Evolutionary conservation across 495 filamentous ascomycete genomes (phyloP), one percentile per base, ranked within the genome.

Genomic region (Hyaloscypha variabilis): DNA sequence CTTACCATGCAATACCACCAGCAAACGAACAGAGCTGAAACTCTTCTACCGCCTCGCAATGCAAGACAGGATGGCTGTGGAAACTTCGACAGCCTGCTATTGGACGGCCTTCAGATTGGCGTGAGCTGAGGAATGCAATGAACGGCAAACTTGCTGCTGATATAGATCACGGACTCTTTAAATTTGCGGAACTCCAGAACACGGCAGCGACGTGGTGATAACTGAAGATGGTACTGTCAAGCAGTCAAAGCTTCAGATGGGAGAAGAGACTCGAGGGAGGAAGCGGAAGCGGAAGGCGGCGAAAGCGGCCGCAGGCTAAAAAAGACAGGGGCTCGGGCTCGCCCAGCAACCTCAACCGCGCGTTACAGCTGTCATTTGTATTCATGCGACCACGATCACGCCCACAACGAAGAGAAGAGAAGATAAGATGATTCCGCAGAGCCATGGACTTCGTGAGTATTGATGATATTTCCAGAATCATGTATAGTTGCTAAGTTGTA

Each of bases 381-480:
- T 69, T 59, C 60, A 69, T 65, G 67, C 67, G 58, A 56, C 62
- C 31, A 50, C 58, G 31, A 34, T n/a, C n/a, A n/a, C n/a, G n/a
- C n/a, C n/a, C n/a, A n/a, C n/a, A n/a, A n/a, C 31, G 31, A 6
- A 5, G 31, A 36, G 31, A 36, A n/a, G n/a, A n/a, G n/a, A 53
- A 67, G 24, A 56, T 4, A 66, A 46, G 26, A 71, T 73, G 71
- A 63, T 55, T 30, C 52, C 17, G 55, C 36, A 60, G 26, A 69
- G 64, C 63, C 34, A 73, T 73, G 71, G 71, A 73, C 42, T 71
- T 73, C 63, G 71, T 73, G 65, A 71, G 71, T 39, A 30, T 3
- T n/a, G 2, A 46, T 1, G 31, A 42, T 26, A 13, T 30, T 17
- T 34, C 23, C 5, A 34, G 6, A 25, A 21, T 3, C 23, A 25